Conservation (phyloP, 2,329 filamentous ascomycete genomes). For the Didymellaceae sp. region DNA sequence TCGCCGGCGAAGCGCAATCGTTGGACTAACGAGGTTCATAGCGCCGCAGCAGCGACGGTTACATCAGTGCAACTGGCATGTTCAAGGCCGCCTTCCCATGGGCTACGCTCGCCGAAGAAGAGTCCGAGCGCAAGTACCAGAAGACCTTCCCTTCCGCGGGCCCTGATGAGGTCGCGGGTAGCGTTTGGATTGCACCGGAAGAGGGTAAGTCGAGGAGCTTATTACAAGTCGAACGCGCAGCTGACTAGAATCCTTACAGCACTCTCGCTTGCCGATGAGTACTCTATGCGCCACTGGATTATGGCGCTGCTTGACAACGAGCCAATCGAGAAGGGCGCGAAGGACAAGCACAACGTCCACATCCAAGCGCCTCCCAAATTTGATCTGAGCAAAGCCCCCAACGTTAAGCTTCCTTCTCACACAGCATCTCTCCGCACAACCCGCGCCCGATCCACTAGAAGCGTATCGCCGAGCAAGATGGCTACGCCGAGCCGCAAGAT, state of each 20-base stretch:
- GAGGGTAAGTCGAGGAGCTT: slow-evolving; percentile 57
- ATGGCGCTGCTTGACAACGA: slow-evolving; percentile 88
- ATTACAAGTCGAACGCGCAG: not conserved
- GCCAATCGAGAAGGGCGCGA: slow-evolving; percentile 72
- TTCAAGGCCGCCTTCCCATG: slow-evolving; percentile 90
- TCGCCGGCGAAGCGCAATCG: slow-evolving; percentile 17
- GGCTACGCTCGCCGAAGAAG: slow-evolving; percentile 74
- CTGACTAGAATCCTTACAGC: slow-evolving; percentile 61
- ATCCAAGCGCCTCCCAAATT: slow-evolving; percentile 85
- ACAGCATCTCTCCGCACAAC: slow-evolving; percentile 43
- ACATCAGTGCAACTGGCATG: slow-evolving; percentile 86
- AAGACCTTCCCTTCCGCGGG: slow-evolving; percentile 83
- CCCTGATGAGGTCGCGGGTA: slow-evolving; percentile 90
- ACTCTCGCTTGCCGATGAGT: slow-evolving; percentile 83
- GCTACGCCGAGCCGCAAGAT: slow-evolving; percentile 55
- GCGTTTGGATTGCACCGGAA: slow-evolving; percentile 90
- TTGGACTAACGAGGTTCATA: slow-evolving; percentile 43
- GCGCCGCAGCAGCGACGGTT: slow-evolving; percentile 85
- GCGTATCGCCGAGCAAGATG: slow-evolving; percentile 62
- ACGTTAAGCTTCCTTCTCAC: slow-evolving; percentile 41
- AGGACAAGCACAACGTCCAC: slow-evolving; percentile 70
- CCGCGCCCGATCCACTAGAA: slow-evolving; percentile 64
- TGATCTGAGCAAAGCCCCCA: slow-evolving; percentile 58
- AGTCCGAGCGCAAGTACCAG: slow-evolving; percentile 79
- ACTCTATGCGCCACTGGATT: slow-evolving; percentile 86